phyloP scores from a whole-genome alignment of 371 early-diverging fungal species.

The Capniomyces stellatus region DNA sequence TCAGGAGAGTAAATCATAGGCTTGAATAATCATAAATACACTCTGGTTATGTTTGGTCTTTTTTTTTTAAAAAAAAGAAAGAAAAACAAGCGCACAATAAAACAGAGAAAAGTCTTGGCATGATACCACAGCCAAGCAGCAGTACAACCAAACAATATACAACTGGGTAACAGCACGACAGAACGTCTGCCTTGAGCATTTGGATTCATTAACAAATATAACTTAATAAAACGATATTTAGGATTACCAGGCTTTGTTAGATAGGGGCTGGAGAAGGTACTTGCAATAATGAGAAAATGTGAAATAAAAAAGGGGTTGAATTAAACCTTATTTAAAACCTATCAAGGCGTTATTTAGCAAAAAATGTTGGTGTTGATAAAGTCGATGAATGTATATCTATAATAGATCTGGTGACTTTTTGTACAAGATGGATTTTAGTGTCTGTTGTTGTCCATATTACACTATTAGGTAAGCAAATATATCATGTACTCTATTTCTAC shows the following conservation, averaged over 20 bases:
- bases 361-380: background rate
- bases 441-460: conserved; percentile 1
- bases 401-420: background rate
- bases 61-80: background rate
- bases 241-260: conserved; percentile 33
- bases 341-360: background rate
- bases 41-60: background rate
- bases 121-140: too few species aligned
- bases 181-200: too few species aligned
- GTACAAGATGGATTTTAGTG: background rate
- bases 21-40: background rate
- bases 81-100: background rate
- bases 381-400: background rate
- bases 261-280: conserved; percentile 42
- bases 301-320: conserved; percentile 19
- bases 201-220: background rate
- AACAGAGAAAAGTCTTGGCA: too few species aligned
- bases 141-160: too few species aligned
- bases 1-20: too few species aligned
- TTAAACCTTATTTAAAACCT: background rate
- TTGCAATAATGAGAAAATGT: too few species aligned
- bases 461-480: background rate
- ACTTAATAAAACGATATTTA: background rate
- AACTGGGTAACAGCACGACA: too few species aligned
- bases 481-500: background rate